Conservation (phyloP, 306 rosid genomes). For the Urtica urens region DNA sequence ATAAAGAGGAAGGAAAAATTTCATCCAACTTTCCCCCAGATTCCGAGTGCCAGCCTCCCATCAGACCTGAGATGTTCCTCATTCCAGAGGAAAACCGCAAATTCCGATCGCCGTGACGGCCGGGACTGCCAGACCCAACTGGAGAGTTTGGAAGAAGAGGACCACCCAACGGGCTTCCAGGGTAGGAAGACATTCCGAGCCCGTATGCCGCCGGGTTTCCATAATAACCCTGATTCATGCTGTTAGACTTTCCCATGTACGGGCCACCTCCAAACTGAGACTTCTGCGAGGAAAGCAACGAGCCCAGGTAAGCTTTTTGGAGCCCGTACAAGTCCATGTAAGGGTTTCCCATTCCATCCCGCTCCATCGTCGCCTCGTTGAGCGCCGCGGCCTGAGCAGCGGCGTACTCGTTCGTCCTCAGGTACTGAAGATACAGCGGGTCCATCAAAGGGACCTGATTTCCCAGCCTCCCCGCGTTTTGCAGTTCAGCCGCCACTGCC, state of each 20-base stretch:
- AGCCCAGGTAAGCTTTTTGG: conserved; percentile 77
- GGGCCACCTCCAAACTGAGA: conserved; percentile 48
- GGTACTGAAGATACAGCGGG: conserved; percentile 72
- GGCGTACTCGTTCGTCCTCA: conserved; percentile 67
- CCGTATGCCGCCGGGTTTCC: conserved; percentile 68
- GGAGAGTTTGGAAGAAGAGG: conserved; percentile 59
- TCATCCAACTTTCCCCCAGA: conserved; percentile 61
- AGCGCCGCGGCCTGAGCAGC: conserved; percentile 64
- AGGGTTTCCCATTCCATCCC: conserved; percentile 50
- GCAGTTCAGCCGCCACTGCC: conserved; percentile 42
- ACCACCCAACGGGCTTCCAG: conserved; percentile 66
- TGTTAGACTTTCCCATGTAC: conserved; percentile 51
- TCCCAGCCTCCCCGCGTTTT: conserved; percentile 48
- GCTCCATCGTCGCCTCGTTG: conserved; percentile 50
- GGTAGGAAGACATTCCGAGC: conserved; percentile 66
- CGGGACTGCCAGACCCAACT: conserved; percentile 78
- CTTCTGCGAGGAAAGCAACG: conserved; percentile 58
- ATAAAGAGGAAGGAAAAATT: conserved; percentile 58
- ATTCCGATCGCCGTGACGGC: conserved; percentile 56
- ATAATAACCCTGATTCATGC: conserved; percentile 62
- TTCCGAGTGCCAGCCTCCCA: conserved; percentile 78
- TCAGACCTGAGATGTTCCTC: conserved; percentile 61
- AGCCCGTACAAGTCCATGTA: conserved; percentile 61
- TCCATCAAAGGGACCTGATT: conserved; percentile 72
- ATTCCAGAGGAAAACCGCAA: conserved; percentile 73